Evolutionary conservation across 2,329 filamentous ascomycete genomes (phyloP).

Genomic region (Diaporthe citrichinensis): DNA sequence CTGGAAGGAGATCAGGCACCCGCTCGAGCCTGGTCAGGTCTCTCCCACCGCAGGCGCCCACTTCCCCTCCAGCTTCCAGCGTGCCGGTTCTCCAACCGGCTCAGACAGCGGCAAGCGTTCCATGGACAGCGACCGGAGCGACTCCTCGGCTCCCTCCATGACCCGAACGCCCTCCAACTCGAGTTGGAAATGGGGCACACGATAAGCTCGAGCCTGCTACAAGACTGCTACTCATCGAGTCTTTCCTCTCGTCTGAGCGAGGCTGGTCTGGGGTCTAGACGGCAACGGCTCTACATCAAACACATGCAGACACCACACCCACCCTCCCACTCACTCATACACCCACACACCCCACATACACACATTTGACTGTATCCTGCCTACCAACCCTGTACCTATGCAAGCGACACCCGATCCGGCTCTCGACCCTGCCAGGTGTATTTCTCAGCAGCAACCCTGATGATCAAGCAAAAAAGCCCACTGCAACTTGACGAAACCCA

Average conservation of each 20-base stretch:
- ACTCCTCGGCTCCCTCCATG: slow-evolving; percentile 47
- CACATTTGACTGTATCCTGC: neutral
- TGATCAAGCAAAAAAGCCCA: neutral
- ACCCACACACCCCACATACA: neutral
- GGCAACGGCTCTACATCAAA: neutral
- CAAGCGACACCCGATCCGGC: slow-evolving; percentile 23
- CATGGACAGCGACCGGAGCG: slow-evolving; percentile 61
- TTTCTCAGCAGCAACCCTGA: slow-evolving; percentile 33
- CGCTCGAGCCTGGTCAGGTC: slow-evolving; percentile 43
- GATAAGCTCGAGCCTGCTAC: slow-evolving; percentile 12
- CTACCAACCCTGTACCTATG: slow-evolving; percentile 9
- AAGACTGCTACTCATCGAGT: neutral
- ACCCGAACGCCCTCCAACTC: slow-evolving; percentile 51
- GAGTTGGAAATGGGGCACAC: slow-evolving; percentile 48
- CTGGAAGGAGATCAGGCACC: slow-evolving; percentile 66
- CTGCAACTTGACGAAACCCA: neutral
- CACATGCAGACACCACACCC: neutral
- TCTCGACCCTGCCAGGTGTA: slow-evolving; percentile 1
- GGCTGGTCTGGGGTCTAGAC: neutral
- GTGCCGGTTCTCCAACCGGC: slow-evolving; percentile 52
- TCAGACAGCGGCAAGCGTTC: slow-evolving; percentile 57
- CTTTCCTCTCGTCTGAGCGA: neutral
- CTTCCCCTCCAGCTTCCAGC: slow-evolving; percentile 50
- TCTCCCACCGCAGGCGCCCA: slow-evolving; percentile 46
- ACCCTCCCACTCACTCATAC: neutral